phyloP scores from a whole-genome alignment of 257 asterid genomes.

The Solanum ossicruentum region DNA sequence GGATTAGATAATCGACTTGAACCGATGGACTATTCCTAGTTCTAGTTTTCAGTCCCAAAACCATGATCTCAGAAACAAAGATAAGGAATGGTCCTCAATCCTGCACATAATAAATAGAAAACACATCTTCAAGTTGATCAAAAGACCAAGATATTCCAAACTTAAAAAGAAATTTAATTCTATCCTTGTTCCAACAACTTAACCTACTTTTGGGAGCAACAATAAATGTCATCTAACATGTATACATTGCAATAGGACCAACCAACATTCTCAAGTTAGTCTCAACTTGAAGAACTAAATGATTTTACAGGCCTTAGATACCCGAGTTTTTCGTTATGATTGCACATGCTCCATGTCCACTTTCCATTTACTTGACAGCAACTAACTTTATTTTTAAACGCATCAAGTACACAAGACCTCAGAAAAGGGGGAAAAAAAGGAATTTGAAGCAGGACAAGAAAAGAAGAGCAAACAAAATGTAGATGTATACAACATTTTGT shows the following conservation, averaged over 20 bases:
- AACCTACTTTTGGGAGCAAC: background rate
- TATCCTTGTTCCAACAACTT: background rate
- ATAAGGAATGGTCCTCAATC: background rate
- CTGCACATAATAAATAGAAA: background rate
- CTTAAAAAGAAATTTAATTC: background rate
- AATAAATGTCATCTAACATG: background rate
- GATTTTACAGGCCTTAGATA: background rate
- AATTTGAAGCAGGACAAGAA: background rate
- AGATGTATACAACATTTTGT: background rate
- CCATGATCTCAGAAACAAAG: constrained; percentile 39
- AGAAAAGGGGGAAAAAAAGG: background rate
- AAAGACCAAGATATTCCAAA: background rate
- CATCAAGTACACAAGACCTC: background rate
- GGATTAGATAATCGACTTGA: constrained; percentile 40
- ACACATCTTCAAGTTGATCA: background rate
- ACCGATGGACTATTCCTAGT: constrained; percentile 38
- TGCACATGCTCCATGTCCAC: background rate
- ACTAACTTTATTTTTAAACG: background rate
- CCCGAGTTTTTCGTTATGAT: background rate
- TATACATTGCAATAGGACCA: background rate
- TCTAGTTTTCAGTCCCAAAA: constrained; percentile 57
- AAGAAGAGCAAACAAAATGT: background rate
- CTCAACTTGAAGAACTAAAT: background rate
- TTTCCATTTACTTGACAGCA: background rate
- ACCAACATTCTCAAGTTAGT: background rate